A percentile compares a stretch with the other conserved stretches of the same genome.
Conservation (phyloP, 768 basidiomycete species). For the Rhizopogon sp. region DNA sequence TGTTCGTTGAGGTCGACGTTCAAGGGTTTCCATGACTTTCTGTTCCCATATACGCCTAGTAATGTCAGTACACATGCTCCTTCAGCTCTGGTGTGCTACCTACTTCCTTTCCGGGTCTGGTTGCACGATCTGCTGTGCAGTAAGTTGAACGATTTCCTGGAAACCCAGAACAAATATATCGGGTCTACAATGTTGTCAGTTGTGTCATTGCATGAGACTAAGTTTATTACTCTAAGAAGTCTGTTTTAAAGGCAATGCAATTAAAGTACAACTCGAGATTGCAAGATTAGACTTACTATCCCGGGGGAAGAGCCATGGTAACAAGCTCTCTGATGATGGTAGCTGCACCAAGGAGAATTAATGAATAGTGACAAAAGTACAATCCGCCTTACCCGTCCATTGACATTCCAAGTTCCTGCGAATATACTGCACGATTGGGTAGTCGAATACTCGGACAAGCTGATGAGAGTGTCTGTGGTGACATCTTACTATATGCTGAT, state of each 20-base stretch:
- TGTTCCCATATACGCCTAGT: slow-evolving; percentile 82
- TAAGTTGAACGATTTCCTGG: slow-evolving; percentile 96
- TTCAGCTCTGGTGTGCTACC: slow-evolving; percentile 7
- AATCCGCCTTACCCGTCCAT: slow-evolving; percentile 62
- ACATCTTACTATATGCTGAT: background rate
- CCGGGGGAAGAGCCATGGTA: slow-evolving; percentile 88
- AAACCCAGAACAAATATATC: slow-evolving; percentile 91
- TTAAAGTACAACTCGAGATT: background rate
- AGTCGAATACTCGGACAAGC: slow-evolving; percentile 81
- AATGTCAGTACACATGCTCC: background rate
- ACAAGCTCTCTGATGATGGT: slow-evolving; percentile 75
- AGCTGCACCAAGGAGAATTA: slow-evolving; percentile 24
- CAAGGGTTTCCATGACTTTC: slow-evolving; percentile 74
- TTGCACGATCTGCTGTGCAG: slow-evolving; percentile 96
- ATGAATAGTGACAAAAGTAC: slow-evolving; percentile 2
- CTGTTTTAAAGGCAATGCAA: slow-evolving; percentile 5
- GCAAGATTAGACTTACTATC: slow-evolving; percentile 48
- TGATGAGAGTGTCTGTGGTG: slow-evolving; percentile 22
- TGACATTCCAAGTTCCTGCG: slow-evolving; percentile 94
- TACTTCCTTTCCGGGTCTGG: slow-evolving; percentile 91
- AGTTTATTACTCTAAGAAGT: slow-evolving; percentile 13
- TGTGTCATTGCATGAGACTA: slow-evolving; percentile 15
- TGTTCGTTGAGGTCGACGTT: slow-evolving; percentile 60
- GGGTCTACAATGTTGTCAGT: slow-evolving; percentile 44
- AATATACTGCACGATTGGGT: slow-evolving; percentile 71